phyloP scores from a whole-genome alignment of 768 basidiomycete genomes.

The Tylopilus felleus region DNA sequence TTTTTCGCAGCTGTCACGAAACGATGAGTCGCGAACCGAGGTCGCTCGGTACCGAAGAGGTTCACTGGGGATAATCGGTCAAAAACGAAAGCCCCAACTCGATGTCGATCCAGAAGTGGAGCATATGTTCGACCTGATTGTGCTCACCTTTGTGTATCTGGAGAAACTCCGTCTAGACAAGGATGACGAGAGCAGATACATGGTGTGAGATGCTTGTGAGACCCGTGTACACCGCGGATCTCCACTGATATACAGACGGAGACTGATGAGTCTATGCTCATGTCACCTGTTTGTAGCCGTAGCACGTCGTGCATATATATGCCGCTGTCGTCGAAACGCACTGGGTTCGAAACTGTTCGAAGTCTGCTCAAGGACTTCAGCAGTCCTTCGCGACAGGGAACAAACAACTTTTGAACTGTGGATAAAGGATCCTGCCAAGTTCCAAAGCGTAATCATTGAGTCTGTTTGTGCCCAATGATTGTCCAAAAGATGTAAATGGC shows the following conservation, averaged over 20 bases:
- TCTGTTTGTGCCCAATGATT: too few species aligned
- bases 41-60: constrained; percentile 20
- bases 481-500: too few species aligned
- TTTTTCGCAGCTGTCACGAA: constrained; percentile 15
- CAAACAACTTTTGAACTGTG: too few species aligned
- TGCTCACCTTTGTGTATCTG: constrained; percentile 33
- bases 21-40: constrained; percentile 13
- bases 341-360: neutral
- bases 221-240: neutral
- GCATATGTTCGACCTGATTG: constrained; percentile 26
- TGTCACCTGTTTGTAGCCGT: too few species aligned
- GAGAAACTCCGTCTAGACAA: constrained; percentile 30
- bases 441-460: too few species aligned
- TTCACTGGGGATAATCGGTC: constrained; percentile 20
- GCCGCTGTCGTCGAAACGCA: too few species aligned
- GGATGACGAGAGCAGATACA: constrained; percentile 1
- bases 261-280: too few species aligned
- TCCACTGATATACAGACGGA: neutral
- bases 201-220: constrained; percentile 5
- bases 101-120: constrained; percentile 17
- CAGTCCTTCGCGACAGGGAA: too few species aligned
- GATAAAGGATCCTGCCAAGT: too few species aligned
- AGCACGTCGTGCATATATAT: too few species aligned
- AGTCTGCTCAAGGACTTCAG: too few species aligned
- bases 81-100: constrained; percentile 15